Percentiles rank a stretch among this genome's conserved stretches.
Conservation (phyloP, 305 asterid species). For the Euphrasia arctica region DNA sequence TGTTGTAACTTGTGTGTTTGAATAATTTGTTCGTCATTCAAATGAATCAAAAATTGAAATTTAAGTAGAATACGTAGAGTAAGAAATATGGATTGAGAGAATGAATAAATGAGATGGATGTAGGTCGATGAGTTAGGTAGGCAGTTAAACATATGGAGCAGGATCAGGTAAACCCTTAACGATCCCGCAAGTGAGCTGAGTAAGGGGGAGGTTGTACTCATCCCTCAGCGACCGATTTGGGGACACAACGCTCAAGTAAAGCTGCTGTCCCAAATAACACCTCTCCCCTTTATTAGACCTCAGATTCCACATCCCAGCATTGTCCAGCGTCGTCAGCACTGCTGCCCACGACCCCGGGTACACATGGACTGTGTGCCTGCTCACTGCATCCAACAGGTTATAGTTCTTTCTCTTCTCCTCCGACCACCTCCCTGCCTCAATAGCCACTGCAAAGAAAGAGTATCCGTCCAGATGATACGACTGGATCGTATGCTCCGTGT, state of each 20-base stretch:
- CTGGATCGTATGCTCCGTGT: slow-evolving; percentile 41
- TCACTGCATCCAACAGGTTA: slow-evolving; percentile 40
- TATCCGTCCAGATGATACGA: slow-evolving; percentile 39
- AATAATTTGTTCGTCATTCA: no score
- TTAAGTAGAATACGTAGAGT: no score
- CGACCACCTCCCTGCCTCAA: slow-evolving; percentile 40
- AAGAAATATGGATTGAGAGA: no score
- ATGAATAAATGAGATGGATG: no score
- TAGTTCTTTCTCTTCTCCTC: slow-evolving; percentile 41
- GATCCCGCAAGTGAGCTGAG: slow-evolving; percentile 37
- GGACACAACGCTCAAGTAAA: slow-evolving; percentile 43
- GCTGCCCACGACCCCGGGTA: slow-evolving; percentile 46
- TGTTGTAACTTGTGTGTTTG: no score
- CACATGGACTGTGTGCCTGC: slow-evolving; percentile 43
- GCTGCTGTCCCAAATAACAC: slow-evolving; percentile 44
- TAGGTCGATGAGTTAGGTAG: neutral
- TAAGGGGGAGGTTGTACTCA: slow-evolving; percentile 41
- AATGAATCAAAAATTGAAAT: no score
- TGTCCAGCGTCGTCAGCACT: slow-evolving; percentile 39
- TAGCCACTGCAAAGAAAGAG: slow-evolving; percentile 40
- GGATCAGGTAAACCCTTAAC: slow-evolving; percentile 37
- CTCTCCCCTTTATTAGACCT: slow-evolving; percentile 41
- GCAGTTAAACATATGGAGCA: slow-evolving; percentile 30
- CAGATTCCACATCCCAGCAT: slow-evolving; percentile 45
- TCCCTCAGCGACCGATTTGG: slow-evolving; percentile 43